phyloP scores from a whole-genome alignment of 805 yeast species.

The Brettanomyces nanus region DNA sequence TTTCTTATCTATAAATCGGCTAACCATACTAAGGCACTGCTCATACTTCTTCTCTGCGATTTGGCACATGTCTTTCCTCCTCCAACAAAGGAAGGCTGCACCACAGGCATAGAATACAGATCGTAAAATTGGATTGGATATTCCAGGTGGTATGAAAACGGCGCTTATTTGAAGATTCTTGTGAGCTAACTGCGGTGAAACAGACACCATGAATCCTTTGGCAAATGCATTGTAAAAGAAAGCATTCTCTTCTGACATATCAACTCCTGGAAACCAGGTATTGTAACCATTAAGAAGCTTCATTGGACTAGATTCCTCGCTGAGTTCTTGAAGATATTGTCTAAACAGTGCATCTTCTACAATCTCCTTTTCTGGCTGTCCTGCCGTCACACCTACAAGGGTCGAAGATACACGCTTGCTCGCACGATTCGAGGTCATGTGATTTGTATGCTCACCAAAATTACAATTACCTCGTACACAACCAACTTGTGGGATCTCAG shows the following conservation, averaged over 20 bases:
- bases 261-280: slow-evolving; percentile 13
- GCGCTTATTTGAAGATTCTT: slow-evolving; percentile 32
- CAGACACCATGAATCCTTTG: slow-evolving; percentile 31
- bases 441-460: not conserved
- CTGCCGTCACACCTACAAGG: not conserved
- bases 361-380: slow-evolving; percentile 5
- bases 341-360: slow-evolving; percentile 19
- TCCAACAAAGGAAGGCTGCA: slow-evolving; percentile 30
- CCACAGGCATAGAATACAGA: slow-evolving; percentile 35
- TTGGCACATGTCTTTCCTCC: slow-evolving; percentile 19
- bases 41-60: slow-evolving; percentile 18
- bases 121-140: slow-evolving; percentile 22
- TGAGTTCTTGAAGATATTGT: slow-evolving; percentile 11
- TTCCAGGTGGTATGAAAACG: slow-evolving; percentile 31
- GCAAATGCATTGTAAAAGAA: slow-evolving; percentile 28
- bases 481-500: no score
- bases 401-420: not conserved
- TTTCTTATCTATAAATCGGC: slow-evolving; percentile 16
- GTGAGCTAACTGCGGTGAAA: slow-evolving; percentile 36
- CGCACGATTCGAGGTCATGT: not conserved
- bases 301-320: slow-evolving; percentile 4
- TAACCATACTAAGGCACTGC: slow-evolving; percentile 16
- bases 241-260: slow-evolving; percentile 13
- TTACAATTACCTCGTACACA: no score
- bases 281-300: slow-evolving; percentile 9